A percentile compares a stretch with the other conserved stretches of the same genome.
Conservation (phyloP, 768 basidiomycete genomes). For the Auricularia cornea region DNA sequence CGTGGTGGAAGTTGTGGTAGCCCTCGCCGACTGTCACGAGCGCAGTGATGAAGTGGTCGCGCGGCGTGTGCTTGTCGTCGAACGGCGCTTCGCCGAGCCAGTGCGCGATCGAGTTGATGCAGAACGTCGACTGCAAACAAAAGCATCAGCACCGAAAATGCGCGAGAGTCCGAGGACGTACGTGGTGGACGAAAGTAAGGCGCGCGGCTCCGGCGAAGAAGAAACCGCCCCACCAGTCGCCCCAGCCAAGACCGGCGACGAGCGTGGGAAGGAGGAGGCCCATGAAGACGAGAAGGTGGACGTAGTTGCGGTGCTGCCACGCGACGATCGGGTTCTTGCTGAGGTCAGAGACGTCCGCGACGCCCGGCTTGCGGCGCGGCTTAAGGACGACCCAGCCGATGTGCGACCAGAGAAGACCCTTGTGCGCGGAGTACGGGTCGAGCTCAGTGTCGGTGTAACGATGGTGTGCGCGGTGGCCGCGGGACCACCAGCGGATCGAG, state of each 20-base stretch:
- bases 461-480: constrained; percentile 96
- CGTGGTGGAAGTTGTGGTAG: constrained; percentile 98
- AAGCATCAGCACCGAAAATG: background rate
- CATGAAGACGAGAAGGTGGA: constrained; percentile 60
- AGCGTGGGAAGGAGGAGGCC: constrained; percentile 66
- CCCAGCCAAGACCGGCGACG: constrained; percentile 75
- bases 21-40: constrained; percentile 90
- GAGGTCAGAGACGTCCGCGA: constrained; percentile 83
- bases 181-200: constrained; percentile 81
- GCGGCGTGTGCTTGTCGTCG: constrained; percentile 91
- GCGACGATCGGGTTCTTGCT: constrained; percentile 68
- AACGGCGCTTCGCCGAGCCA: constrained; percentile 92
- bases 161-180: constrained; percentile 30
- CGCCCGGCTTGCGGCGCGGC: constrained; percentile 81
- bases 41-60: constrained; percentile 84
- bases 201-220: constrained; percentile 76
- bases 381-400: constrained; percentile 92
- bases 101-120: constrained; percentile 94
- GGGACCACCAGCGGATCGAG: constrained; percentile 98
- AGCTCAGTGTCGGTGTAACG: constrained; percentile 96
- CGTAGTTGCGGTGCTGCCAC: constrained; percentile 84
- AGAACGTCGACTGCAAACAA: constrained; percentile 74
- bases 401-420: constrained; percentile 80
- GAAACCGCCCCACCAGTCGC: constrained; percentile 78
- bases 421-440: constrained; percentile 90